Evolutionary conservation across 805 yeast species (phyloP), one percentile per base, ranked within the genome.

Genomic region (Yarrowia yakushimensis): DNA sequence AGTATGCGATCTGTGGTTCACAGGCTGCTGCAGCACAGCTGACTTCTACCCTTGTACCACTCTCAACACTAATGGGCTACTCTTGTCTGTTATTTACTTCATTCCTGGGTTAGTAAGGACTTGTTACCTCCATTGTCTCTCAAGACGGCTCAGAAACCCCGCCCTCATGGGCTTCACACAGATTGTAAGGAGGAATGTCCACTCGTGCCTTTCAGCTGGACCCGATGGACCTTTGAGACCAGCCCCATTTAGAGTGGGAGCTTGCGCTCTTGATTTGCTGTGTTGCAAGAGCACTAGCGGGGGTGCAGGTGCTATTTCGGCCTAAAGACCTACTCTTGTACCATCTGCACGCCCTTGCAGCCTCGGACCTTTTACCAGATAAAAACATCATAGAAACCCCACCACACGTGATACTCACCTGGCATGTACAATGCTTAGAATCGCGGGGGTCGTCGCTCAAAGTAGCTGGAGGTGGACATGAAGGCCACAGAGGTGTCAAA

Each of bases 401-500:
- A 8, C 10, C 36, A 28, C 23, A 15, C 15, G 31, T n/a, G 2
- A 25, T 52, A 52, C 59, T 52, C 59, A 52, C 59, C 20, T 36
- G 18, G 22, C 37, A 33, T 13, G 25, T 18, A 13, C 8, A 30
- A 42, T 27, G 34, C 52, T 36, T 52, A 52, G 33, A 20, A 52
- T 36, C 59, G 59, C 59, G 59, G 61, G 30, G 61, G 65, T 52
- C 67, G 67, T 50, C 77, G 72, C 64, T 74, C 83, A 73, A 92
- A 94, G 74, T 86, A 90, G 18, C 82, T 81, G 1, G 96, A 88
- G 7, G 86, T 78, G 42, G 85, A 83, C 78, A 90, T 81, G 66
- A 83, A 78, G 3, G 88, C 86, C 11, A 87, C 86, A 20, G 87
- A 77, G 62, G 83, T 81, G 70, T 91, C 97, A 67, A 86, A 85